phyloP scores from a whole-genome alignment of 2,329 filamentous ascomycete species.

The Rhinocladiella mackenziei region DNA sequence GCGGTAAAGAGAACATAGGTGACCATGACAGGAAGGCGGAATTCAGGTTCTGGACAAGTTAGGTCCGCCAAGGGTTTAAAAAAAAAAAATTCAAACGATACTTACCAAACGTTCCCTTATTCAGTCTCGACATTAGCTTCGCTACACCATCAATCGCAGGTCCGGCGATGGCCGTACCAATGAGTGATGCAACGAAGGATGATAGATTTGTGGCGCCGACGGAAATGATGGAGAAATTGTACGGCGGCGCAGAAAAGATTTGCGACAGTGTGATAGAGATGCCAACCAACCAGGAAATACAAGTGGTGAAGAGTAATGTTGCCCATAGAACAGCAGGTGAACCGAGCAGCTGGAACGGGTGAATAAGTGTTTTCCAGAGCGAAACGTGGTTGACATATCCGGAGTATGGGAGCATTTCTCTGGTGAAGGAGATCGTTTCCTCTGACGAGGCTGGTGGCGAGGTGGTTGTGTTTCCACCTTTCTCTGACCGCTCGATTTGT shows the following conservation, averaged over 20 bases:
- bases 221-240: conserved; percentile 30
- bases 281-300: conserved; percentile 35
- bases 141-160: conserved; percentile 37
- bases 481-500: conserved; percentile 28
- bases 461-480: conserved; percentile 10
- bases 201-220: conserved; percentile 33
- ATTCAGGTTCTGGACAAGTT: conserved; percentile 35
- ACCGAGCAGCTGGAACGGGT: conserved; percentile 36
- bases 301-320: conserved; percentile 39
- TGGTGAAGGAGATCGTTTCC: conserved; percentile 28
- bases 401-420: conserved; percentile 36
- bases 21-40: conserved; percentile 39
- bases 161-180: conserved; percentile 35
- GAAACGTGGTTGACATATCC: conserved; percentile 40
- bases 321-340: conserved; percentile 41
- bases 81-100: neutral
- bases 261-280: conserved; percentile 37
- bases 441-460: conserved; percentile 15
- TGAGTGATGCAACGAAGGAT: conserved; percentile 32
- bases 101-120: conserved; percentile 35
- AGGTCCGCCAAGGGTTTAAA: conserved; percentile 25
- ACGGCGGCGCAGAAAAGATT: conserved; percentile 37
- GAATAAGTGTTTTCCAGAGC: conserved; percentile 38
- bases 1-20: conserved; percentile 37
- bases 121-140: conserved; percentile 35